phyloP scores from a whole-genome alignment of 345 rosid species.

The Nephelium lappaceum region DNA sequence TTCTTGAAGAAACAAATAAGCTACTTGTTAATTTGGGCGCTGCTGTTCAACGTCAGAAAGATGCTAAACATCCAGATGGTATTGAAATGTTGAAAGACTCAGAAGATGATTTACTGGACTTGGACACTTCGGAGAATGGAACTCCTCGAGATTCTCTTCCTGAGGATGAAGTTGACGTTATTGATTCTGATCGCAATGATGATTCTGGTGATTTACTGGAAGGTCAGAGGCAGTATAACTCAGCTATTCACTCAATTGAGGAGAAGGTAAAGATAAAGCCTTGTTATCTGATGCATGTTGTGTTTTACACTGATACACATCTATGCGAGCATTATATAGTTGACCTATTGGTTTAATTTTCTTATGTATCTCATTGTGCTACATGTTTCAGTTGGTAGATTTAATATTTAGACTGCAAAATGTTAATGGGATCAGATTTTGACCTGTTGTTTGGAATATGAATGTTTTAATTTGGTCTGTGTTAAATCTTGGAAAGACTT shows the following conservation, averaged over 20 bases:
- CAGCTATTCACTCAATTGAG: slow-evolving; percentile 92
- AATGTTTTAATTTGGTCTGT: neutral
- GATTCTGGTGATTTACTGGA: slow-evolving; percentile 83
- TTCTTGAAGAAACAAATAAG: slow-evolving; percentile 94
- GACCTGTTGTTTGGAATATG: slow-evolving; percentile 1
- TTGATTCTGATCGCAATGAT: slow-evolving; percentile 82
- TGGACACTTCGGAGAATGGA: slow-evolving; percentile 73
- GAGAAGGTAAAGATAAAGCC: slow-evolving; percentile 65
- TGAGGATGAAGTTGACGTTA: slow-evolving; percentile 62
- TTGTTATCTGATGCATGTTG: slow-evolving; percentile 6
- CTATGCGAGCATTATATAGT: neutral
- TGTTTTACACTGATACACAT: neutral
- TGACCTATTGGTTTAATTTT: neutral
- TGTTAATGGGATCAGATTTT: neutral
- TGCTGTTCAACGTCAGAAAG: slow-evolving; percentile 98
- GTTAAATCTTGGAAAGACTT: neutral
- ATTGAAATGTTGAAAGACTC: slow-evolving; percentile 63
- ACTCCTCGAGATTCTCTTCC: slow-evolving; percentile 63
- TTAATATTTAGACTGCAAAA: neutral
- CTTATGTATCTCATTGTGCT: neutral
- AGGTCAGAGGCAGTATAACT: slow-evolving; percentile 98
- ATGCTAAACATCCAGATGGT: slow-evolving; percentile 67
- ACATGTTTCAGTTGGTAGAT: neutral
- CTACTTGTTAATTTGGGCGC: slow-evolving; percentile 97
- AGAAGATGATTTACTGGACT: slow-evolving; percentile 70